Conservation (phyloP, 129 eudicot genomes). For the Arctium lappa region DNA sequence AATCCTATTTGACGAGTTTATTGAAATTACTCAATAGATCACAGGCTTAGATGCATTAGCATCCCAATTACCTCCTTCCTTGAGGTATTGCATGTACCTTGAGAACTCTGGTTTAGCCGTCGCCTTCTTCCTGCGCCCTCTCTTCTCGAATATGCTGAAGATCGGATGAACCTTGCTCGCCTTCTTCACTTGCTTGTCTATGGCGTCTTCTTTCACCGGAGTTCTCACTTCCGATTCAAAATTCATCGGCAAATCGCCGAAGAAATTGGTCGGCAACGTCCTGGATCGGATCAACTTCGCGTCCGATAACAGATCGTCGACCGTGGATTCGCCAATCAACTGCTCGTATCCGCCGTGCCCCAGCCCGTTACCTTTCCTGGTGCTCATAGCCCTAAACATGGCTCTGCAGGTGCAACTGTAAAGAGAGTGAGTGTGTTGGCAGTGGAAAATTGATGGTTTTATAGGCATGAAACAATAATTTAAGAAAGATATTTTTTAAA, state of each 20-base stretch:
- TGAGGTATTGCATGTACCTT: constrained; percentile 65
- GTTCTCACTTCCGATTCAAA: constrained; percentile 17
- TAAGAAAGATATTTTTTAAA: not conserved
- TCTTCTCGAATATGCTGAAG: constrained; percentile 44
- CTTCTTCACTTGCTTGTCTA: constrained; percentile 44
- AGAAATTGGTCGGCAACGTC: constrained; percentile 25
- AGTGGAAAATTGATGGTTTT: constrained; percentile 6
- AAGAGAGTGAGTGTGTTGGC: not conserved
- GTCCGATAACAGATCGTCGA: constrained; percentile 7
- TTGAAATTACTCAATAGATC: constrained; percentile 25
- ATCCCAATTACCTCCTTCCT: constrained; percentile 69
- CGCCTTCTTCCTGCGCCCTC: constrained; percentile 49
- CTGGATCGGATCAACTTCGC: constrained; percentile 27
- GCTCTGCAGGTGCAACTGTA: not conserved
- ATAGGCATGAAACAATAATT: not conserved
- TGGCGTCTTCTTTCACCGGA: constrained; percentile 7
- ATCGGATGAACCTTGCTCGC: constrained; percentile 58
- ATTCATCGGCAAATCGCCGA: constrained; percentile 11
- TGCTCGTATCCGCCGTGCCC: constrained; percentile 49
- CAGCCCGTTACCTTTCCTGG: constrained; percentile 21
- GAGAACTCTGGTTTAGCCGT: constrained; percentile 78
- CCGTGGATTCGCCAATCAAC: constrained; percentile 33
- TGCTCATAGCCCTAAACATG: constrained; percentile 70
- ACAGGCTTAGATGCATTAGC: constrained; percentile 39
- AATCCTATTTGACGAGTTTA: not conserved